These are phyloP conservation scores for Rhizophora apiculata DNA, from an alignment of 345 rosid genomes.

Conservation along the genomic window DNA sequence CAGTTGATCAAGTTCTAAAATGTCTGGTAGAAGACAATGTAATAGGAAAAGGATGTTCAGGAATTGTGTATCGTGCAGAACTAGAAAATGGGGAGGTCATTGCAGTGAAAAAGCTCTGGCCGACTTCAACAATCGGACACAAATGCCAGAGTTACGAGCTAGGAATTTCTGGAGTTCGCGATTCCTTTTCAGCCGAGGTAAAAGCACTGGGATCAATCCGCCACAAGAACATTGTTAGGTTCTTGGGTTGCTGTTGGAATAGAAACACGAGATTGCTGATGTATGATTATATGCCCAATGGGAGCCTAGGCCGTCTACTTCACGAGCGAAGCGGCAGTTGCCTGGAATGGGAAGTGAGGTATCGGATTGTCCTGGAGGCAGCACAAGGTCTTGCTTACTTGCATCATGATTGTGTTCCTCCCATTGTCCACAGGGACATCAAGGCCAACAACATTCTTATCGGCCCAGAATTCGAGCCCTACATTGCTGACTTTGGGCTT, in stretches of 20 bases:
- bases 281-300: slow-evolving; percentile 96
- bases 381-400: slow-evolving; percentile 90
- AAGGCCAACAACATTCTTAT: slow-evolving; percentile 90
- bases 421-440: slow-evolving; percentile 89
- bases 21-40: slow-evolving; percentile 78
- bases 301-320: slow-evolving; percentile 87
- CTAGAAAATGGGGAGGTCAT: slow-evolving; percentile 79
- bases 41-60: slow-evolving; percentile 91
- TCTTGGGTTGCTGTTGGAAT: slow-evolving; percentile 94
- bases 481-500: slow-evolving; percentile 91
- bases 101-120: slow-evolving; percentile 96
- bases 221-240: slow-evolving; percentile 89
- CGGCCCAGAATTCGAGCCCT: slow-evolving; percentile 84
- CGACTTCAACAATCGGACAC: slow-evolving; percentile 42
- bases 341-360: slow-evolving; percentile 88
- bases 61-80: slow-evolving; percentile 84
- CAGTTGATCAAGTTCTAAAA: slow-evolving; percentile 73
- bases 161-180: slow-evolving; percentile 43
- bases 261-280: slow-evolving; percentile 66
- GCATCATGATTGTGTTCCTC: slow-evolving; percentile 93
- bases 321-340: slow-evolving; percentile 68
- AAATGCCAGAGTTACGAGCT: slow-evolving; percentile 41
- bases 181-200: slow-evolving; percentile 89
- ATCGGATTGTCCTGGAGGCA: slow-evolving; percentile 75
- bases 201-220: slow-evolving; percentile 86